Conservation (phyloP, 2,329 filamentous ascomycete species). For the Cercospora zeina region DNA sequence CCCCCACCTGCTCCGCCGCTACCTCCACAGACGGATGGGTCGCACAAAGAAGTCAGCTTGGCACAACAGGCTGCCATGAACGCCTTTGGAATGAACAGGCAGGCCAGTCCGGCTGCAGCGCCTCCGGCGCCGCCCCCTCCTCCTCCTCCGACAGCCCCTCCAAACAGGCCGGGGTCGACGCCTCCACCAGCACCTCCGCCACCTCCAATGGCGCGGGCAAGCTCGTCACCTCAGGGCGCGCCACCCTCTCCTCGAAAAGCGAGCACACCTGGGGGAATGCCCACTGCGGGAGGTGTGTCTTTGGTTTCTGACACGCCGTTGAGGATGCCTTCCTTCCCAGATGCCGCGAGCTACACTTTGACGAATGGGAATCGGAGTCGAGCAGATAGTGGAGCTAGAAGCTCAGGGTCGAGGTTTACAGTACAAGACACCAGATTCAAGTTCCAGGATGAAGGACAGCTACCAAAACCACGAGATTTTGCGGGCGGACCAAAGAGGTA, state of each 20-base stretch:
- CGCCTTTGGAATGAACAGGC: constrained; percentile 50
- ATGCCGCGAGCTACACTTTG: constrained; percentile 41
- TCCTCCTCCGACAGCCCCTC: constrained; percentile 38
- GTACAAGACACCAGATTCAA: constrained; percentile 71
- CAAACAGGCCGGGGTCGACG: constrained; percentile 39
- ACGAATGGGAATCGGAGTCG: constrained; percentile 42
- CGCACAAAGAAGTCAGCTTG: constrained; percentile 47
- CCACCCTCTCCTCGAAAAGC: constrained; percentile 37
- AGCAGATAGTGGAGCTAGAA: constrained; percentile 31
- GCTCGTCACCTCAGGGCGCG: constrained; percentile 34
- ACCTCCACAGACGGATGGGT: constrained; percentile 43
- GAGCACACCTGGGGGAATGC: constrained; percentile 34
- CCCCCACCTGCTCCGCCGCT: constrained; percentile 60
- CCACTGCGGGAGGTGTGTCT: constrained; percentile 33
- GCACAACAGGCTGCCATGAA: constrained; percentile 61
- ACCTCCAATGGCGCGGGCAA: constrained; percentile 39
- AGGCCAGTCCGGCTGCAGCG: constrained; percentile 38
- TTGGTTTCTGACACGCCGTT: constrained; percentile 22
- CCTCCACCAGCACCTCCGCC: constrained; percentile 46
- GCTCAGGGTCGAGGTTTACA: constrained; percentile 32
- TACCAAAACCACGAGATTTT: constrained; percentile 85
- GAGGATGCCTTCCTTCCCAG: constrained; percentile 27
- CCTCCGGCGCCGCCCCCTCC: constrained; percentile 44
- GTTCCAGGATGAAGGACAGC: constrained; percentile 76
- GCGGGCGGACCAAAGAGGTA: constrained; percentile 74